phyloP scores from a whole-genome alignment of 148 eudicot species.

The Nepenthes gracilis region DNA sequence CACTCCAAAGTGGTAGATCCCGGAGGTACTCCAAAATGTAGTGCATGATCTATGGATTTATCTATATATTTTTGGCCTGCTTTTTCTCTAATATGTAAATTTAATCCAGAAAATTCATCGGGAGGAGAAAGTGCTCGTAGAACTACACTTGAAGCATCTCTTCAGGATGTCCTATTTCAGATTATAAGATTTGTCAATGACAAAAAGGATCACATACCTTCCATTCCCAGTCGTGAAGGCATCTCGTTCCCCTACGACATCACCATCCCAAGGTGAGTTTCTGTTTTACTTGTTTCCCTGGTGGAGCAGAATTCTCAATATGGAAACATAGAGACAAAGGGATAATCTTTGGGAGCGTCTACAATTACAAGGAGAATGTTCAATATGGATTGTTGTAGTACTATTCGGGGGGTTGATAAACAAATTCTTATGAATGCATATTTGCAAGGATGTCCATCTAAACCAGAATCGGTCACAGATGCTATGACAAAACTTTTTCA shows the following conservation, averaged over 20 bases:
- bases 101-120: conserved; percentile 35
- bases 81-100: conserved; percentile 4
- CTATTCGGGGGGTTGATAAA: no score
- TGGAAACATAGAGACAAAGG: no score
- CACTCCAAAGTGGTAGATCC: conserved; percentile 74
- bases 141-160: conserved; percentile 68
- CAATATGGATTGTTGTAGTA: no score
- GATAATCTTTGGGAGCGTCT: no score
- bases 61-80: not conserved
- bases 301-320: no score
- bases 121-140: conserved; percentile 68
- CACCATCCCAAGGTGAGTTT: conserved; percentile 71
- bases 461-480: no score
- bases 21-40: conserved; percentile 47
- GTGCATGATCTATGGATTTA: conserved; percentile 1
- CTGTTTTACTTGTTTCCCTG: not conserved
- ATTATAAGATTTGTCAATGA: conserved; percentile 89
- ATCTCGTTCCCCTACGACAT: conserved; percentile 92
- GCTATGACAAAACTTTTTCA: no score
- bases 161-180: conserved; percentile 88
- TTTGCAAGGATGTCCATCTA: no score
- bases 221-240: conserved; percentile 72
- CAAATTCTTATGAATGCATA: no score
- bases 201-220: conserved; percentile 90
- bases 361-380: no score